Percentiles rank a stretch among this genome's conserved stretches.
Evolutionary conservation across 805 yeast genomes (phyloP).

Genomic region (Teunomyces pallodes): DNA sequence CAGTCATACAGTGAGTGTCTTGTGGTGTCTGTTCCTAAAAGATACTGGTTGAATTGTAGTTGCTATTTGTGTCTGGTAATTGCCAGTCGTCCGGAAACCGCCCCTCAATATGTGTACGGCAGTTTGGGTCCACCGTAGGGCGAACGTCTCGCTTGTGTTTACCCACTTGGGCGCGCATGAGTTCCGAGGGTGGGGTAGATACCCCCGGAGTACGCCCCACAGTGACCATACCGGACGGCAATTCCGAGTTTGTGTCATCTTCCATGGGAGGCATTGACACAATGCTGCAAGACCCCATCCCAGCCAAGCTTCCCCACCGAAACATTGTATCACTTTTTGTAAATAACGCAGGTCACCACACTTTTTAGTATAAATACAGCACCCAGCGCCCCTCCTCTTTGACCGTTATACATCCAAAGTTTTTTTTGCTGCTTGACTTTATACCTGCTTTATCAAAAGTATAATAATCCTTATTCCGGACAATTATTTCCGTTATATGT

Average conservation of each 20-base stretch:
- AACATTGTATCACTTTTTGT: neutral
- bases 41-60: no score
- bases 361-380: neutral
- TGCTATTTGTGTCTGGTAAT: neutral
- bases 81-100: neutral
- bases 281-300: neutral
- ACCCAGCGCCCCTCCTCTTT: no score
- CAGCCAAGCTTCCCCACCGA: constrained; percentile 4
- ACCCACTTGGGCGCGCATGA: neutral
- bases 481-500: neutral
- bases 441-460: neutral
- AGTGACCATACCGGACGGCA: neutral
- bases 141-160: constrained; percentile 5
- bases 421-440: neutral
- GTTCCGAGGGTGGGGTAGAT: neutral
- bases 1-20: no score
- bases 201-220: neutral
- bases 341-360: neutral
- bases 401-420: neutral
- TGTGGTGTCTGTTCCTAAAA: no score
- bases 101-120: neutral
- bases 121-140: neutral
- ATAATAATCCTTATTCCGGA: neutral
- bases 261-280: neutral
- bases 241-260: constrained; percentile 1